Conservation (phyloP, 2,329 filamentous ascomycete genomes). For the Aspergillus pseudonomiae region DNA sequence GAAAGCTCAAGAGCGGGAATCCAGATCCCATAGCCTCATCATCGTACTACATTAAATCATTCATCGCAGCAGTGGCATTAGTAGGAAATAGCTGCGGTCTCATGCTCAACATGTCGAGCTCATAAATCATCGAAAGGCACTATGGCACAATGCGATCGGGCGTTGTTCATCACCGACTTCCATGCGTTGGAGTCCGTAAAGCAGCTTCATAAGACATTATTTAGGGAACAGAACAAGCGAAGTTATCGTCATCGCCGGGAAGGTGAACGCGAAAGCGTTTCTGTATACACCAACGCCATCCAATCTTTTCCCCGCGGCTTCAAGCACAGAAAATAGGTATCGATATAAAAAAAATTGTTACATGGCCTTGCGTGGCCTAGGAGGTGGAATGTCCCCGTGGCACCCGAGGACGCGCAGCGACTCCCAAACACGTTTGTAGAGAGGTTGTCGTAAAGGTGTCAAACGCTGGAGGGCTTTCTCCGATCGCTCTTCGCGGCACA, state of each 20-base stretch:
- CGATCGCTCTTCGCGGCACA: conserved; percentile 37
- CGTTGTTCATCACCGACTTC: conserved; percentile 2
- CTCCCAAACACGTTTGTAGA: conserved; percentile 30
- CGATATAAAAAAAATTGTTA: conserved; percentile 6
- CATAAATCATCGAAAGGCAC: conserved; percentile 11
- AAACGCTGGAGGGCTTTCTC: conserved; percentile 25
- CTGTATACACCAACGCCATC: conserved; percentile 11
- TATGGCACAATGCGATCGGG: background rate
- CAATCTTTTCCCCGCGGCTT: conserved; percentile 5
- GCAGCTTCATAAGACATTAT: conserved; percentile 4
- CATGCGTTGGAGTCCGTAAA: background rate
- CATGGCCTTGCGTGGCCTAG: conserved; percentile 21
- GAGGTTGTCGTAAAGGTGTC: conserved; percentile 22
- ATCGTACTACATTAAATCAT: conserved; percentile 10
- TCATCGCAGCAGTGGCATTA: conserved; percentile 9
- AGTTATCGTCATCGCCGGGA: background rate
- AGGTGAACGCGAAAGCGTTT: background rate
- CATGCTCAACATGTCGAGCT: conserved; percentile 1
- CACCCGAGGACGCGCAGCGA: conserved; percentile 31
- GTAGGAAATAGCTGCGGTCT: background rate
- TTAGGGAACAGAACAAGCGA: background rate
- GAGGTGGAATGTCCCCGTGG: conserved; percentile 23
- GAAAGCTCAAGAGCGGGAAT: conserved; percentile 1
- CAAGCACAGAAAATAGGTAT: background rate
- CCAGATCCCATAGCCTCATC: conserved; percentile 7